Evolutionary conservation across 2,329 filamentous ascomycete species (phyloP).

Genomic region (Aspergillus intermedius): DNA sequence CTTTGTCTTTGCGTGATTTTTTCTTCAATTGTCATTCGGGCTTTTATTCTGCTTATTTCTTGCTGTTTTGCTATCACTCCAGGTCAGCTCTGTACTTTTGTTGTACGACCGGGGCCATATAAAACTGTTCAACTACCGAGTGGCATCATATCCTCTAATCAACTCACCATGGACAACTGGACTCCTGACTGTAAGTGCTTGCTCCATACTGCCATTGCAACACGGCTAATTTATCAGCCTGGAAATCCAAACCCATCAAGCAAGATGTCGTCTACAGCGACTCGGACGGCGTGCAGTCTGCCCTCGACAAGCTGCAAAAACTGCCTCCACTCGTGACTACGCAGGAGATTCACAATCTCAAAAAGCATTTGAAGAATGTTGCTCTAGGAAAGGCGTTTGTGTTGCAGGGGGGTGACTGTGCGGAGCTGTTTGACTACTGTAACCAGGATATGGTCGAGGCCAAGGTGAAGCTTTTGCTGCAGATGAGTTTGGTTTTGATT

Average conservation of each 20-base stretch:
- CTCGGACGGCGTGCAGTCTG: slow-evolving; percentile 30
- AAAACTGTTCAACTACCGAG: too few species aligned
- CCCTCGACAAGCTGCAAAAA: slow-evolving; percentile 37
- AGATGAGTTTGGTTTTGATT: slow-evolving; percentile 94
- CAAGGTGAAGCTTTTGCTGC: slow-evolving; percentile 91
- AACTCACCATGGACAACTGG: slow-evolving; percentile 9
- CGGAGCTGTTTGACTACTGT: slow-evolving; percentile 96
- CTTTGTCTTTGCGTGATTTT: background rate
- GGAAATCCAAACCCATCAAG: slow-evolving; percentile 19
- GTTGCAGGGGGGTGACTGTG: slow-evolving; percentile 93
- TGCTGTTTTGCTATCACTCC: too few species aligned
- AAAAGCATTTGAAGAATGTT: slow-evolving; percentile 72
- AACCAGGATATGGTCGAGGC: slow-evolving; percentile 81
- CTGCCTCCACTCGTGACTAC: slow-evolving; percentile 44
- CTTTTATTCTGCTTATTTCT: too few species aligned
- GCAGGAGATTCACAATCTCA: slow-evolving; percentile 65
- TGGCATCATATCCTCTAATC: background rate
- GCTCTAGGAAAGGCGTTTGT: slow-evolving; percentile 87
- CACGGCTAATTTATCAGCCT: slow-evolving; percentile 8
- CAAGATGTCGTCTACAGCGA: slow-evolving; percentile 37
- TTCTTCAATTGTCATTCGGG: background rate
- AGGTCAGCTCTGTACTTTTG: too few species aligned
- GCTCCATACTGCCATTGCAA: too few species aligned
- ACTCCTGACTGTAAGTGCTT: slow-evolving; percentile 11
- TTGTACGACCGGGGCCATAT: too few species aligned